Base-by-base conservation (phyloP, 1,284 basidiomycete genomes). In the Psilocybe mexicana region DNA sequence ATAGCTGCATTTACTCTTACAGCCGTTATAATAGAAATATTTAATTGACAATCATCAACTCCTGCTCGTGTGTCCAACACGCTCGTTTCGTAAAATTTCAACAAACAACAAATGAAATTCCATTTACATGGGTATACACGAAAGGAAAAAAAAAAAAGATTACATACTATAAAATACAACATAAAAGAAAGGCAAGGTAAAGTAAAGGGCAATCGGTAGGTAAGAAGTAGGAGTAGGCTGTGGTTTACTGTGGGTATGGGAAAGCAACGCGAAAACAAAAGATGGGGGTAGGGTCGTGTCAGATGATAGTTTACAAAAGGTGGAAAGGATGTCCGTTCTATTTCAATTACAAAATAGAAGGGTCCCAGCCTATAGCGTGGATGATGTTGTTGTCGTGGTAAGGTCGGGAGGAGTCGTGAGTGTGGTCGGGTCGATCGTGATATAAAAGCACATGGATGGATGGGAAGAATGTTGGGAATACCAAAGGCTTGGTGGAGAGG, bases 1-100 rank as follows among this genome's bases (percentile, higher is more conserved):
- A 54, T 24, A 36, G 38, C 42, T 26, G 43, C 25, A 45, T 36
- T 38, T 58, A 43, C 30, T 43, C 33, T 49, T 43, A 28, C 44
- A 43, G 18, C 50, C 46, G 47, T 25, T 33, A 54, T 24, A 42
- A 45, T 46, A 10, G 14, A 54, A 44, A 6, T 12, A 51, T 42
- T 42, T 40, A 14, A 14, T 28, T 10, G 11, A 6, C 26, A 30
- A 48, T 48, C 46, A 33, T n/a, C 38, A 12, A 3, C 38, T 40
- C 7, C 12, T 12, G 35, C 12, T 18, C 30, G 8, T 40, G 8
- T 18, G 30, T 48, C 46, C 7, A 28, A 30, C 8, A 33, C 30
- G 25, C 46, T 24, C 30, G 8, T 33, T 33, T 33, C 30, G 1
- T 45, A 11, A 24, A 45, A 45, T 45, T 45, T 43, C 50, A n/a